phyloP scores from a whole-genome alignment of 257 asterid species.

The Solanum chmielewskii region DNA sequence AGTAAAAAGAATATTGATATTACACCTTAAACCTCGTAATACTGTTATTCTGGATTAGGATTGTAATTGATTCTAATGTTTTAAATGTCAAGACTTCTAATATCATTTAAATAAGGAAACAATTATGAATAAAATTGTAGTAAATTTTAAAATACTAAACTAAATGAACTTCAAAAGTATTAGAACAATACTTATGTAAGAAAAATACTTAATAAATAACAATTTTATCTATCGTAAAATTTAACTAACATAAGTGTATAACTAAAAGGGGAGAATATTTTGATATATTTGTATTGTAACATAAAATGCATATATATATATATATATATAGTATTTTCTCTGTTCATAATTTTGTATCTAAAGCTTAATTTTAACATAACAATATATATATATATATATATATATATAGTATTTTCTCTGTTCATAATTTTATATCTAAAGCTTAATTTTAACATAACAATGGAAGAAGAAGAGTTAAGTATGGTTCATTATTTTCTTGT shows the following conservation, averaged over 20 bases:
- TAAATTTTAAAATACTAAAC: too few relatives aligned
- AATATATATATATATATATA: background rate
- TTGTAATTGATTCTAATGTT: background rate
- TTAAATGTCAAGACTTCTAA: background rate
- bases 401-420: background rate
- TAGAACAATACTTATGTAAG: too few relatives aligned
- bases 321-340: background rate
- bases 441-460: background rate
- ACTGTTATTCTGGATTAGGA: background rate
- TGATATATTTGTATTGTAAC: background rate
- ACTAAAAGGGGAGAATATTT: background rate
- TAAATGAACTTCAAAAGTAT: background rate
- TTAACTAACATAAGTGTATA: background rate
- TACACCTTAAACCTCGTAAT: background rate
- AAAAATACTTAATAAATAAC: too few relatives aligned
- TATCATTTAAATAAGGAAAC: too few relatives aligned
- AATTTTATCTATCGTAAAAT: background rate
- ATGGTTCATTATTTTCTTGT: background rate
- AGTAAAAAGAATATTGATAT: background rate
- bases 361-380: background rate
- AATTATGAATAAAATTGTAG: too few relatives aligned
- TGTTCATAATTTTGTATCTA: background rate
- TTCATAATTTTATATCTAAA: background rate
- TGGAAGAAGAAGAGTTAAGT: background rate
- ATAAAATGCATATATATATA: background rate